Evolutionary conservation across 1,284 basidiomycete species (phyloP).

Genomic region (Porodaedalea pini): DNA sequence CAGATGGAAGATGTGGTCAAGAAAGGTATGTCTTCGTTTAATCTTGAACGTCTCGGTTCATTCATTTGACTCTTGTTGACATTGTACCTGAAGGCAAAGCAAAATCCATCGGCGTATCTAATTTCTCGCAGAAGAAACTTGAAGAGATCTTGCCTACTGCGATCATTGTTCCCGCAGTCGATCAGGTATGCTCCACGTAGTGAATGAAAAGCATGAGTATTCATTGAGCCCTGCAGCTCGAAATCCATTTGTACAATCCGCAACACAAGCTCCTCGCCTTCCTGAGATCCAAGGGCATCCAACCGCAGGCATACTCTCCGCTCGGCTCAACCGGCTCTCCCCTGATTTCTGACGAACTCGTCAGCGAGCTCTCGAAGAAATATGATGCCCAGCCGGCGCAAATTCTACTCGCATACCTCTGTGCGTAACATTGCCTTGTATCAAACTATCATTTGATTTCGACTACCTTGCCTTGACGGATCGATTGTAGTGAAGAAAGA

Average conservation of each 20-base stretch:
- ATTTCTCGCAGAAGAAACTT: constrained; percentile 62
- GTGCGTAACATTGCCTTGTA: neutral
- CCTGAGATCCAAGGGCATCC: constrained; percentile 61
- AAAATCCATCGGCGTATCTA: constrained; percentile 53
- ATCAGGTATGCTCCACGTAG: constrained; percentile 48
- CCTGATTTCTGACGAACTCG: constrained; percentile 39
- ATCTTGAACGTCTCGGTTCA: too few relatives aligned
- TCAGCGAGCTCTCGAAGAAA: constrained; percentile 52
- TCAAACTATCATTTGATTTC: neutral
- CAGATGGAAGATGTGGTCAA: constrained; percentile 69
- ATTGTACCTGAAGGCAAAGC: constrained; percentile 11
- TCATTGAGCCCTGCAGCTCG: constrained; percentile 32
- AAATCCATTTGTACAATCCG: constrained; percentile 70
- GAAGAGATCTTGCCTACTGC: constrained; percentile 55
- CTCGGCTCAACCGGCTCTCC: constrained; percentile 42
- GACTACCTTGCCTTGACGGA: neutral
- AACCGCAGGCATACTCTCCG: constrained; percentile 73
- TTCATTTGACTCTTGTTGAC: too few relatives aligned
- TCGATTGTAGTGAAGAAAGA: constrained; percentile 52
- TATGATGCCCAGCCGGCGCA: constrained; percentile 53
- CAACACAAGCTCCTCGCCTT: constrained; percentile 62
- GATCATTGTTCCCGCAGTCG: constrained; percentile 69
- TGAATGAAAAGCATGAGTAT: neutral
- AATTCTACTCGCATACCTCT: constrained; percentile 52
- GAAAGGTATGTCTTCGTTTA: constrained; percentile 48